Percentiles rank a stretch among this genome's conserved stretches.
Conservation (phyloP, 108 stramenopile species). For the Poteriospumella lacustris region DNA sequence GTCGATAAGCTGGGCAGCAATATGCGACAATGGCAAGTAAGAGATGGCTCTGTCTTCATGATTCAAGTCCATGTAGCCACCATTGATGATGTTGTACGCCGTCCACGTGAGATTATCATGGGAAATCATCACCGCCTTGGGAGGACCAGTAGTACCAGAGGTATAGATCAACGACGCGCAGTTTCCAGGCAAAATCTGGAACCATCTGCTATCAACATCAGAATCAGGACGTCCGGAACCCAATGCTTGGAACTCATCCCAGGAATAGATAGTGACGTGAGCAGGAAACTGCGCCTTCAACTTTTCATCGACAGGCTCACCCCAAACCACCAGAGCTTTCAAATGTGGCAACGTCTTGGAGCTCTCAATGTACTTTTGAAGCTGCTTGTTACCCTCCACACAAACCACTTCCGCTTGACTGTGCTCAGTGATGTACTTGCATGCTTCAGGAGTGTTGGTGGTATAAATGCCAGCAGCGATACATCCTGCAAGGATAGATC, state of each 20-base stretch:
- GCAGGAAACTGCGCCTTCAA: not conserved
- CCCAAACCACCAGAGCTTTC: constrained; percentile 65
- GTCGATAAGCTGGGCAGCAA: constrained; percentile 51
- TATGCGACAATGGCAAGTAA: constrained; percentile 46
- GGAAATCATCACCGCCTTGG: constrained; percentile 94
- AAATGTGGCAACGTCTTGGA: constrained; percentile 44
- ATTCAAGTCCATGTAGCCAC: constrained; percentile 19
- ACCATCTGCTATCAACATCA: constrained; percentile 39
- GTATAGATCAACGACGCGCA: constrained; percentile 88
- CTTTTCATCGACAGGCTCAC: not conserved
- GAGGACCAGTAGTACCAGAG: constrained; percentile 89
- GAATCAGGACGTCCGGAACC: constrained; percentile 10
- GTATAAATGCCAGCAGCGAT: constrained; percentile 65
- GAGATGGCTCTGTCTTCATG: constrained; percentile 46
- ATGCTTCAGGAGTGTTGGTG: constrained; percentile 60
- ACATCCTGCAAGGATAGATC: constrained; percentile 63
- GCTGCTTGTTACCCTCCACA: constrained; percentile 55
- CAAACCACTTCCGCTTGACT: constrained; percentile 62
- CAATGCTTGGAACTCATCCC: constrained; percentile 41
- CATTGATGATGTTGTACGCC: not conserved
- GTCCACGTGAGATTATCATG: constrained; percentile 85
- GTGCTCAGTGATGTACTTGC: constrained; percentile 65
- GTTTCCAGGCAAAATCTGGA: constrained; percentile 57
- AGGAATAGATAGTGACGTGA: constrained; percentile 40
- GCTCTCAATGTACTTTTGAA: constrained; percentile 58